Conservation (phyloP, 768 basidiomycete species). For the Pulveroboletus ravenelii region DNA sequence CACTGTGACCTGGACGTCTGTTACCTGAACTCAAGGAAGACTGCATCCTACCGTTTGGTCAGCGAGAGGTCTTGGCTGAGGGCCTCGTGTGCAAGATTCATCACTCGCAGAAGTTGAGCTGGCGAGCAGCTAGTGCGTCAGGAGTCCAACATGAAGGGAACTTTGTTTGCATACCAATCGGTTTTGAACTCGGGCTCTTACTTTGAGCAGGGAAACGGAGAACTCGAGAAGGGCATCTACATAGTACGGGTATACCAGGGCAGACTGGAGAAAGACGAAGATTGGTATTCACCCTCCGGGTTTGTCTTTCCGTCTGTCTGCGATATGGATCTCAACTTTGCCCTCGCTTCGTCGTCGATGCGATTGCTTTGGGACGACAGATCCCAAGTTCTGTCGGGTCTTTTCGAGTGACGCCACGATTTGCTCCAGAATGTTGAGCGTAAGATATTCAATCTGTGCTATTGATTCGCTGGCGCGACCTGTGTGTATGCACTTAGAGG, state of each 20-base stretch:
- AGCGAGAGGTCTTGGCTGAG: conserved; percentile 47
- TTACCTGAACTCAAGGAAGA: conserved; percentile 7
- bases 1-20: conserved; percentile 41
- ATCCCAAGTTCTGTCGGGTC: neutral
- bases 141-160: neutral
- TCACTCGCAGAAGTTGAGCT: conserved; percentile 68
- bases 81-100: conserved; percentile 69
- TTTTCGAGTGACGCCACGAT: conserved; percentile 18
- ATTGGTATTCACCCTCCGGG: conserved; percentile 25
- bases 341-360: conserved; percentile 2
- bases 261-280: neutral
- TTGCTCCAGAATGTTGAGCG: conserved; percentile 31
- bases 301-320: conserved; percentile 33
- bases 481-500: conserved; percentile 1
- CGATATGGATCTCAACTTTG: conserved; percentile 33
- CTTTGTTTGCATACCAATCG: conserved; percentile 35
- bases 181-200: conserved; percentile 34
- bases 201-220: conserved; percentile 37
- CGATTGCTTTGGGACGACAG: neutral
- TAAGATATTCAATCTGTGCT: conserved; percentile 27
- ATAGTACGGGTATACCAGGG: neutral
- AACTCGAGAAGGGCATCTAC: conserved; percentile 18
- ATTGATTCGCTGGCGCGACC: conserved; percentile 20
- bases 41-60: conserved; percentile 56
- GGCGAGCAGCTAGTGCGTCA: neutral